phyloP scores from a whole-genome alignment of 2,329 filamentous ascomycete species.

The Erysiphe pulchra region DNA sequence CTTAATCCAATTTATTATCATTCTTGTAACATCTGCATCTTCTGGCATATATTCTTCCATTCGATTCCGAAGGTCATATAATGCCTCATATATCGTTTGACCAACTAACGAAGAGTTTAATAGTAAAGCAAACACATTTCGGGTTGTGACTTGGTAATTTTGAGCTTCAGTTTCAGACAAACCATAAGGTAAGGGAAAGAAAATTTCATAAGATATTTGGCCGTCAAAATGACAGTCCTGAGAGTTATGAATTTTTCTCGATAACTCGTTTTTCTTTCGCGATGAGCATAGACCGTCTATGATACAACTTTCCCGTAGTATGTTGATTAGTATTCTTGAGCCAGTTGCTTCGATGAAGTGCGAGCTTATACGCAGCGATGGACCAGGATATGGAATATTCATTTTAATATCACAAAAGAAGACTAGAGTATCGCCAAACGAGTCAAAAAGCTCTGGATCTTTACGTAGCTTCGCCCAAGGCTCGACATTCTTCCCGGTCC shows the following conservation, averaged over 20 bases:
- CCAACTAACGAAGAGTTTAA: slow-evolving; percentile 40
- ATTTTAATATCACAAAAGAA: slow-evolving; percentile 18
- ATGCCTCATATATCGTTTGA: slow-evolving; percentile 32
- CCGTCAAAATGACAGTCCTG: slow-evolving; percentile 16
- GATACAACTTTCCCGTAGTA: slow-evolving; percentile 26
- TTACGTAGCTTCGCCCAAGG: slow-evolving; percentile 31
- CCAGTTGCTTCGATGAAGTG: slow-evolving; percentile 31
- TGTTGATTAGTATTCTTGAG: slow-evolving; percentile 24
- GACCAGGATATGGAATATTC: slow-evolving; percentile 11
- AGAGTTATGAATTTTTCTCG: slow-evolving; percentile 7
- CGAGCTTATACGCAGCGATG: slow-evolving; percentile 30
- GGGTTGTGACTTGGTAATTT: slow-evolving; percentile 36
- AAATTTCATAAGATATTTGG: slow-evolving; percentile 34
- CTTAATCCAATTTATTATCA: slow-evolving; percentile 33
- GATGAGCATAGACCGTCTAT: slow-evolving; percentile 15
- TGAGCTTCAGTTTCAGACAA: slow-evolving; percentile 22
- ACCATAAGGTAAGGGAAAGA: slow-evolving; percentile 30
- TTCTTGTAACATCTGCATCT: slow-evolving; percentile 28
- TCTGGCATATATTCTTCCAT: slow-evolving; percentile 31
- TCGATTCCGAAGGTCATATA: slow-evolving; percentile 33
- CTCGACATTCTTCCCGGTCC: slow-evolving; percentile 21
- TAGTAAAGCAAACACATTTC: slow-evolving; percentile 42
- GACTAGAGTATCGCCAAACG: slow-evolving; percentile 31
- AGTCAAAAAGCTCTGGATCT: slow-evolving; percentile 34
- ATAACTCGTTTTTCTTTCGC: not conserved